phyloP scores from a whole-genome alignment of 148 eudicot genomes.

The Vaccinium macrocarpon region DNA sequence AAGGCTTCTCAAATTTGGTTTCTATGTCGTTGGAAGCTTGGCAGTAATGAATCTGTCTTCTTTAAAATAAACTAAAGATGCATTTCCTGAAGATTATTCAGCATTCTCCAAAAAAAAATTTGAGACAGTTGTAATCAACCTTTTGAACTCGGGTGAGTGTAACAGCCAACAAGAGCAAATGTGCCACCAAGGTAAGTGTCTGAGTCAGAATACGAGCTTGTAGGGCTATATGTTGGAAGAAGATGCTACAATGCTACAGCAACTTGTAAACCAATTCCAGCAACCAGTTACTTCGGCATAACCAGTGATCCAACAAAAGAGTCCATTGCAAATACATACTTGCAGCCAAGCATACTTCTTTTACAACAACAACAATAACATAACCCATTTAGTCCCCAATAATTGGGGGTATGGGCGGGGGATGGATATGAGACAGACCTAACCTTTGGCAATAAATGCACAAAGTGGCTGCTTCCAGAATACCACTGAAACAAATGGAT shows the following conservation, averaged over 20 bases:
- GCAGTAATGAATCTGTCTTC: neutral
- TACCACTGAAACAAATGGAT: no score
- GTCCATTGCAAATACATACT: neutral
- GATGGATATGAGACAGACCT: no score
- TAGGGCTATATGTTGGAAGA: neutral
- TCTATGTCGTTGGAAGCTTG: neutral
- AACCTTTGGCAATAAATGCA: no score
- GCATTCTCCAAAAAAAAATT: neutral
- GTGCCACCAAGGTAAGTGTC: neutral
- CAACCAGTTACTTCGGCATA: neutral
- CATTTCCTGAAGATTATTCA: neutral
- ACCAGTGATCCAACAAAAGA: constrained; percentile 4
- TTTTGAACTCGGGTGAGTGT: neutral
- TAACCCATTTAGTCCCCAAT: no score
- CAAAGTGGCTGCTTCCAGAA: no score
- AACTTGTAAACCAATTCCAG: neutral
- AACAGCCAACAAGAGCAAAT: neutral
- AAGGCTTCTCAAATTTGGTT: neutral
- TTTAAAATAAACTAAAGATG: neutral
- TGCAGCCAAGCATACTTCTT: neutral
- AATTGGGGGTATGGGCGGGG: no score
- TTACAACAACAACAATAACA: no score
- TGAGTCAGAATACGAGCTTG: neutral
- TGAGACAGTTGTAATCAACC: neutral
- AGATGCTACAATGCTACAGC: neutral